A percentile compares a stretch with the other conserved stretches of the same genome.
phyloP scores from a whole-genome alignment of 352 stramenopile genomes.

The Albugo laibachii region DNA sequence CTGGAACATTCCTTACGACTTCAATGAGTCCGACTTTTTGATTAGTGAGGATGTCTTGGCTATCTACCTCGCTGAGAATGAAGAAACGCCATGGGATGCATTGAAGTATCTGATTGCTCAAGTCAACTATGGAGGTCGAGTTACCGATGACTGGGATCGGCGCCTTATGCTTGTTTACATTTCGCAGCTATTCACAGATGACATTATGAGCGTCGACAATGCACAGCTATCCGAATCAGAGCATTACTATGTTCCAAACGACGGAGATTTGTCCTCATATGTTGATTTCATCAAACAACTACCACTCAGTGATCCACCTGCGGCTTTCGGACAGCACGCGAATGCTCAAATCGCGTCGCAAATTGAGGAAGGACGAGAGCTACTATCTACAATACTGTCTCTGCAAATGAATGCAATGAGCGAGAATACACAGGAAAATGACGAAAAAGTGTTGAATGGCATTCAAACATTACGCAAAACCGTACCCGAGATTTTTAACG shows the following conservation, averaged over 20 bases:
- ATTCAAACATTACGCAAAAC: constrained; percentile 68
- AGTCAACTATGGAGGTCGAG: constrained; percentile 90
- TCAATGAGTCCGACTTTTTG: constrained; percentile 93
- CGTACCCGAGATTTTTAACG: constrained; percentile 82
- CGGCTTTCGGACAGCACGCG: constrained; percentile 87
- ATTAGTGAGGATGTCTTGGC: constrained; percentile 92
- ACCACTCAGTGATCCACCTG: constrained; percentile 77
- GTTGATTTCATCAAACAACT: constrained; percentile 82
- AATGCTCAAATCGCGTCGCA: constrained; percentile 91
- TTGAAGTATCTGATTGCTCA: constrained; percentile 93
- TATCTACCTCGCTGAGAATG: constrained; percentile 88
- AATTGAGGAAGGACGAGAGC: constrained; percentile 83
- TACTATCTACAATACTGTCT: constrained; percentile 81
- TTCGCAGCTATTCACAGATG: constrained; percentile 87
- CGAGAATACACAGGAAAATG: constrained; percentile 67
- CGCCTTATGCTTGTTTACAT: constrained; percentile 93
- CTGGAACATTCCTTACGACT: constrained; percentile 96
- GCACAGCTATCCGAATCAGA: constrained; percentile 73
- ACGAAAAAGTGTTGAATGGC: constrained; percentile 78
- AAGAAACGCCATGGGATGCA: constrained; percentile 84
- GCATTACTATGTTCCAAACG: constrained; percentile 87
- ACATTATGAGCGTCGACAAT: constrained; percentile 70
- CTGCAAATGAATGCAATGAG: constrained; percentile 71
- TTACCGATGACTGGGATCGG: constrained; percentile 93
- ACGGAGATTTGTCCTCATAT: constrained; percentile 78